Conservation (phyloP, 139 green algal species). For the Zygnema circumcarinatum region DNA sequence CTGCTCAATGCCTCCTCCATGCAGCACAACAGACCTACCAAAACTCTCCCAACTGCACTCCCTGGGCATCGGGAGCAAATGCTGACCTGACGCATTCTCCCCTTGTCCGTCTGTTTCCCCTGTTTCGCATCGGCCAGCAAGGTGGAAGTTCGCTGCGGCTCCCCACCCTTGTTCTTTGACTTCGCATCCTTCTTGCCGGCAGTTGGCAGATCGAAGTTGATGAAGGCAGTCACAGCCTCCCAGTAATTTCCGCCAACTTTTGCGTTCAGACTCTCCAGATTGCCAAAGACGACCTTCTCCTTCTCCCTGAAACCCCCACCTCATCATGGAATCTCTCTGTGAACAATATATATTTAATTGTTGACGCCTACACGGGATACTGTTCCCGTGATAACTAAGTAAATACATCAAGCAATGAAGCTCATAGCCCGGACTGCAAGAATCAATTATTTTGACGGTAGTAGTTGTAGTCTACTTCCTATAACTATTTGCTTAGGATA, state of each 20-base stretch:
- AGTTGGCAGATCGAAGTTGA: conserved; percentile 15
- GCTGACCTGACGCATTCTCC: conserved; percentile 2
- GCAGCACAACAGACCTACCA: background rate
- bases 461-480: background rate
- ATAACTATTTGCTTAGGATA: background rate
- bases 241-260: conserved; percentile 18
- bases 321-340: too few relatives aligned
- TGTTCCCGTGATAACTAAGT: too few relatives aligned
- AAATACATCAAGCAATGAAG: too few relatives aligned
- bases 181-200: conserved; percentile 1
- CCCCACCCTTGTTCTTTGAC: background rate
- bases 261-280: conserved; percentile 15
- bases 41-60: too few relatives aligned
- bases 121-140: conserved; percentile 2
- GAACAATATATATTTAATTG: too few relatives aligned
- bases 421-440: too few relatives aligned
- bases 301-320: conserved; percentile 7
- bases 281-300: conserved; percentile 1
- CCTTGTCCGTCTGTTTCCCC: background rate
- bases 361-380: too few relatives aligned
- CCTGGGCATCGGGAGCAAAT: background rate
- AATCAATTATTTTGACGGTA: background rate
- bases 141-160: conserved; percentile 4
- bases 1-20: background rate
- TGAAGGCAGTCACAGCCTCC: conserved; percentile 5